phyloP scores from a whole-genome alignment of 805 yeast species.

The Saccharomycopsis oosterbeekiorum region DNA sequence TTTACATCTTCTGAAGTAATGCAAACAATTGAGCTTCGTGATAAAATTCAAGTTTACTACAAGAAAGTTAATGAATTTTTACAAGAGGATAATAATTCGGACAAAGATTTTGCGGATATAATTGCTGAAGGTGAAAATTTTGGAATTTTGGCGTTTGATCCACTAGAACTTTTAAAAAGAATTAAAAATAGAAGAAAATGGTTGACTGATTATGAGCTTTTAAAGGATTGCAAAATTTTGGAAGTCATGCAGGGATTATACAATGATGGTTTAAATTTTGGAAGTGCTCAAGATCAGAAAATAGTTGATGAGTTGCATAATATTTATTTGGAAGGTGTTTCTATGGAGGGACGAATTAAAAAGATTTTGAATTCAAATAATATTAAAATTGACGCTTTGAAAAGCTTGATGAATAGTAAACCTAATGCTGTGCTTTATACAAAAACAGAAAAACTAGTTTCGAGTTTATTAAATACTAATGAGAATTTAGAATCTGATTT shows the following conservation, averaged over 20 bases:
- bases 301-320: not conserved
- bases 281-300: slow-evolving; percentile 20
- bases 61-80: slow-evolving; percentile 34
- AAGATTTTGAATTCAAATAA: slow-evolving; percentile 1
- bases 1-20: slow-evolving; percentile 51
- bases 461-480: not conserved
- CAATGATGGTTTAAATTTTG: slow-evolving; percentile 22
- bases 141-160: slow-evolving; percentile 42
- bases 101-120: slow-evolving; percentile 42
- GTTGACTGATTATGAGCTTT: slow-evolving; percentile 24
- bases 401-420: not conserved
- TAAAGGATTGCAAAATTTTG: slow-evolving; percentile 16
- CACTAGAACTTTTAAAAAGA: slow-evolving; percentile 32
- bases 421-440: not conserved
- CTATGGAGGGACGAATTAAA: not conserved
- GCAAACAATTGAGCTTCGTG: slow-evolving; percentile 43
- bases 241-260: slow-evolving; percentile 20
- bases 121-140: slow-evolving; percentile 50
- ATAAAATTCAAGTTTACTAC: slow-evolving; percentile 44
- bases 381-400: not conserved
- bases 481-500: not conserved
- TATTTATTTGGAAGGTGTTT: not conserved
- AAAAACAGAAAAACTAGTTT: not conserved
- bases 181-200: slow-evolving; percentile 32
- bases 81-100: slow-evolving; percentile 23